Base-by-base conservation (phyloP, 2,329 filamentous ascomycete species). In the Talaromyces sp. region DNA sequence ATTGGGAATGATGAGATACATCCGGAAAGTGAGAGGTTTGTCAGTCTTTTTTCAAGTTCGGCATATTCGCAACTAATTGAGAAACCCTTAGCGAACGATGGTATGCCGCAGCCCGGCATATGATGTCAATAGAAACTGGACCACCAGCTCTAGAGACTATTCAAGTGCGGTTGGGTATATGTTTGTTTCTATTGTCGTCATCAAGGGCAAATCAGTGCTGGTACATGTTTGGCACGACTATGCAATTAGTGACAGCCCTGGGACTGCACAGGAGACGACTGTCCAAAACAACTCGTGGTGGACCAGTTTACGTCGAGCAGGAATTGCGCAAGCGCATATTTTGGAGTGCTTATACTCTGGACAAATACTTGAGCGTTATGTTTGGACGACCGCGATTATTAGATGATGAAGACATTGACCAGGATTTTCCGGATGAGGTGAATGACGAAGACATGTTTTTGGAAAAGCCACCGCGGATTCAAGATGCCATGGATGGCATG, bases 331-430 rank as follows among this genome's bases (percentile, higher is more conserved):
- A 84, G 64, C 78, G 87, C 8, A 81, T 86, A 0, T 89, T 90
- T 61, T 89, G 87, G 87, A 83, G 83, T 3, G 83, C 85, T 0
- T 89, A 89, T 69, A 85, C 83, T 0, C 74, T 89, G 1, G 87
- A 90, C 70, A 87, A 85, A 60, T 89, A 89, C 64, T 76, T 89
- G 1, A 85, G 85, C 27, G 85, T 87, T n/a, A 84, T 88, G 19
- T 83, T 89, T 35, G 87, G 87, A 0, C 79, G 87, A 6, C 87
- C 87, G 0, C 74, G 85, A 8, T 80, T 87, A 14, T 85, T 88
- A 31, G 86, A 87, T 58, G 86, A 89, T 52, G 85, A 88, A 39
- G 86, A 89, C 60, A 86, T 88, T 57, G 86, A 89, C 61, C 86
- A 89, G 65, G 81, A 83, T 2, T 79, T 86, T n/a, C 87, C 87